Evolutionary conservation across 306 rosid species (phyloP), one percentile per base, ranked within the genome.

Genomic region (Vigna mungo): DNA sequence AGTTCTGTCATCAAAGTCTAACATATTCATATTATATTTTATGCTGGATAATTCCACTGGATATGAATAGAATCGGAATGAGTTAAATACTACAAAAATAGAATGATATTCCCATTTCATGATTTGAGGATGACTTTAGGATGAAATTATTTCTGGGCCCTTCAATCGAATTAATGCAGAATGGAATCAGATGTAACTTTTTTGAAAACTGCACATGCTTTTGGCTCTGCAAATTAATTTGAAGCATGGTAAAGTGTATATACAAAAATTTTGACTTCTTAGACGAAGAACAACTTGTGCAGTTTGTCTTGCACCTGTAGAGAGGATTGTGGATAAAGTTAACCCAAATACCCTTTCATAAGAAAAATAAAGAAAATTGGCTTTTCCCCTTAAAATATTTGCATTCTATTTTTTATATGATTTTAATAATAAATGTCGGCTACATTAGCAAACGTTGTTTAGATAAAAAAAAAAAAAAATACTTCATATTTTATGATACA

Each of bases 41-140:
- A 36, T 61, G 79, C 66, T 1, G 70, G 78, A 60, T 74, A 44
- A 59, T 74, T 73, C 78, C 47, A 12, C 14, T 2, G 78, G 34
- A 60, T 61, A 61, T 74, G 60, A 46, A 46, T 25, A 12, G 55
- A 60, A 20, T 73, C 12, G 5, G 66, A 39, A 73, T 43, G 20
- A 18, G 78, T 16, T 23, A 15, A 54, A 70, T 53, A n/a, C 30
- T 17, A 64, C 23, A 37, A 13, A 37, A 4, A 37, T 61, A 8
- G 12, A 64, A 37, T 63, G 4, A 58, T 73, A 16, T 56, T 21
- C 77, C 36, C 61, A 37, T 55, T 37, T 39, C 23, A 39, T 15
- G 2, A 23, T 39, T 72, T 56, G 77, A 56, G 23, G 58, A 55
- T 39, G 34, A 30, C 34, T 20, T 72, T 7, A 1, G 17, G 49